These are phyloP conservation scores for Corylus americana DNA, from an alignment of 306 rosid species.

Conservation along the genomic window DNA sequence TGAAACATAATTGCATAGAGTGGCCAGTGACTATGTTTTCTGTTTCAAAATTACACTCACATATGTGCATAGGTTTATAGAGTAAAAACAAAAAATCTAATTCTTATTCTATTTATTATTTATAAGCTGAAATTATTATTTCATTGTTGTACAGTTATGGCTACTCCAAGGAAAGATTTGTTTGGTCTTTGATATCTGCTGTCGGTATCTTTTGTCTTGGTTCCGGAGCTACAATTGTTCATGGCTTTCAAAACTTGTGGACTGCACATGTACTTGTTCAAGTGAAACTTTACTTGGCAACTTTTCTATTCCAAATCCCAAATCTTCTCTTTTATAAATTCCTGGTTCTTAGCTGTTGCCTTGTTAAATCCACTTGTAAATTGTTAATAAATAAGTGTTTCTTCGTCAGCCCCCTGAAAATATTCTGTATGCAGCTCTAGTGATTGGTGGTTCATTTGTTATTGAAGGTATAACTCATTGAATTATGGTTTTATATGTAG, in stretches of 20 bases:
- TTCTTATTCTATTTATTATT: not conserved
- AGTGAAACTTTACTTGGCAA: conserved; percentile 15
- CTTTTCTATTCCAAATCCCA: conserved; percentile 6
- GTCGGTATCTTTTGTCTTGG: conserved; percentile 99
- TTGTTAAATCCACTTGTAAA: conserved; percentile 17
- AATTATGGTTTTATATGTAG: conserved; percentile 22
- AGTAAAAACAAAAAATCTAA: not conserved
- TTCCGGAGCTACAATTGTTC: conserved; percentile 91
- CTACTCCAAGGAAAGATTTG: conserved; percentile 98
- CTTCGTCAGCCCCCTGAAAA: conserved; percentile 83
- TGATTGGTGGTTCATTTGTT: conserved; percentile 85
- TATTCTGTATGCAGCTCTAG: conserved; percentile 77
- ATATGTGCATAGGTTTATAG: not conserved
- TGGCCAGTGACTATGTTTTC: conserved; percentile 14
- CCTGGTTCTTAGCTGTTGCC: conserved; percentile 2
- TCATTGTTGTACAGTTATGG: conserved; percentile 71
- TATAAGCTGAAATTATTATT: conserved; percentile 22
- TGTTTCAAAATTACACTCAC: not conserved
- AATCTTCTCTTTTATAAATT: not conserved
- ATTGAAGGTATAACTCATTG: conserved; percentile 71
- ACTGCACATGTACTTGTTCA: conserved; percentile 63
- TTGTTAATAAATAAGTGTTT: conserved; percentile 29
- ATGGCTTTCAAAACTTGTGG: conserved; percentile 97
- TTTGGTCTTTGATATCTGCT: conserved; percentile 99
- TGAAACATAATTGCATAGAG: not conserved